A percentile compares a stretch with the other conserved stretches of the same genome.
These are phyloP conservation scores for Xenoacremonium recifei DNA, from an alignment of 2,329 filamentous ascomycete species.

Conservation along the genomic window DNA sequence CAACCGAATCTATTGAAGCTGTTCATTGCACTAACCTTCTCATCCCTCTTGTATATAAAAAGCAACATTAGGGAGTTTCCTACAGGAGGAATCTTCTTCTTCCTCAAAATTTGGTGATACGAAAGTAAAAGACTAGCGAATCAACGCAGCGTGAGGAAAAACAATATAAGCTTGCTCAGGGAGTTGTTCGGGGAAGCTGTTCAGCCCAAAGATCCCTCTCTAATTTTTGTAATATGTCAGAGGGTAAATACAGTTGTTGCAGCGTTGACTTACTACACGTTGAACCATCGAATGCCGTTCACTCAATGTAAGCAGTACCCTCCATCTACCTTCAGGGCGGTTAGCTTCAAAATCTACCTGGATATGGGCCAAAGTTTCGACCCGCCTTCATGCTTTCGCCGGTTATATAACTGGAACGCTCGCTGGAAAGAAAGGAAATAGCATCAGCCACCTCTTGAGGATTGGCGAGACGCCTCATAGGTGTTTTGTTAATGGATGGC, in stretches of 20 bases:
- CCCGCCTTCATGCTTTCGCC: neutral
- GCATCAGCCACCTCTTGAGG: neutral
- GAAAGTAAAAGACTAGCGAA: too few relatives aligned
- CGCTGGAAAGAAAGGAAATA: neutral
- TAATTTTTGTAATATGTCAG: neutral
- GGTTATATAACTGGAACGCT: neutral
- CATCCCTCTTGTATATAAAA: too few relatives aligned
- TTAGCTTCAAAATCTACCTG: neutral
- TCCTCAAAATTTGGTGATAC: too few relatives aligned
- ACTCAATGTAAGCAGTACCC: neutral
- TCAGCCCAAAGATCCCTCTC: too few relatives aligned
- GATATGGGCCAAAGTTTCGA: neutral
- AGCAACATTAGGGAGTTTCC: too few relatives aligned
- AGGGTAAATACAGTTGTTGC: neutral
- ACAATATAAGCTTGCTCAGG: too few relatives aligned
- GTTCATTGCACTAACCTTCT: too few relatives aligned
- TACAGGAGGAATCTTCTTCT: too few relatives aligned
- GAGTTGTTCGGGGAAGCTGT: too few relatives aligned
- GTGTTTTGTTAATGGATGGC: neutral
- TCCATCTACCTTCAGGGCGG: neutral
- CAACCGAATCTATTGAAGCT: too few relatives aligned
- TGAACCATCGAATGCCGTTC: neutral
- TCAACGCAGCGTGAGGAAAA: too few relatives aligned
- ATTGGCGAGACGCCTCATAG: neutral
- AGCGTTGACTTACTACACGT: neutral